Evolutionary conservation across 441 rosid genomes (phyloP).

Genomic region (Eruca vesicaria): DNA sequence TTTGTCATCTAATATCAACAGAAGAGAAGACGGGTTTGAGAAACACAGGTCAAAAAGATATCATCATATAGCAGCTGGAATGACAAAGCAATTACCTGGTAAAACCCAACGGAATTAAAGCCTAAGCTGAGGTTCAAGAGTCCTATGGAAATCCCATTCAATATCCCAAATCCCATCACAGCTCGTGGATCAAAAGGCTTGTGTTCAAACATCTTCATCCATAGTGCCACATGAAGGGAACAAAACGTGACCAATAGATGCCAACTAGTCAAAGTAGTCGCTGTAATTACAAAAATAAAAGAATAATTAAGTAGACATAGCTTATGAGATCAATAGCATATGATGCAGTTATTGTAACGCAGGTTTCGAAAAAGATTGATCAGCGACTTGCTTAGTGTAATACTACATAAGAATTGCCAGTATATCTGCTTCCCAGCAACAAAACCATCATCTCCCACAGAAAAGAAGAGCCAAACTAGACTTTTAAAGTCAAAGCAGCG

Average conservation of each 20-base stretch:
- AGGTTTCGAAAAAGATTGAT: neutral
- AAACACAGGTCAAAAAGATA: neutral
- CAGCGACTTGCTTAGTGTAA: neutral
- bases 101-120: constrained; percentile 97
- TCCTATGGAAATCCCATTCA: constrained; percentile 98
- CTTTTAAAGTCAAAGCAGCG: neutral
- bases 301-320: constrained; percentile 9
- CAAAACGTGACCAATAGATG: constrained; percentile 98
- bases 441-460: neutral
- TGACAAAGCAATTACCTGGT: constrained; percentile 65
- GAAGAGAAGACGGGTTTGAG: constrained; percentile 14
- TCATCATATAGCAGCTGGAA: neutral
- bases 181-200: constrained; percentile 99
- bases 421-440: neutral
- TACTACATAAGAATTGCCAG: neutral
- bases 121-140: constrained; percentile 97
- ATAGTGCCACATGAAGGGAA: constrained; percentile 95
- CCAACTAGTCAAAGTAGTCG: constrained; percentile 99
- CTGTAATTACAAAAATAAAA: constrained; percentile 43
- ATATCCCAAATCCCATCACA: constrained; percentile 98
- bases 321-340: neutral
- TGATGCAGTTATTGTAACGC: neutral
- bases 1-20: constrained; percentile 77
- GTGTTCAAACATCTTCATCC: constrained; percentile 97
- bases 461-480: constrained; percentile 6